A percentile compares a stretch with the other conserved stretches of the same genome.
These are phyloP conservation scores for Nymphaea thermarum DNA, from an alignment of 164 flowering plant genomes.

Conservation along the genomic window DNA sequence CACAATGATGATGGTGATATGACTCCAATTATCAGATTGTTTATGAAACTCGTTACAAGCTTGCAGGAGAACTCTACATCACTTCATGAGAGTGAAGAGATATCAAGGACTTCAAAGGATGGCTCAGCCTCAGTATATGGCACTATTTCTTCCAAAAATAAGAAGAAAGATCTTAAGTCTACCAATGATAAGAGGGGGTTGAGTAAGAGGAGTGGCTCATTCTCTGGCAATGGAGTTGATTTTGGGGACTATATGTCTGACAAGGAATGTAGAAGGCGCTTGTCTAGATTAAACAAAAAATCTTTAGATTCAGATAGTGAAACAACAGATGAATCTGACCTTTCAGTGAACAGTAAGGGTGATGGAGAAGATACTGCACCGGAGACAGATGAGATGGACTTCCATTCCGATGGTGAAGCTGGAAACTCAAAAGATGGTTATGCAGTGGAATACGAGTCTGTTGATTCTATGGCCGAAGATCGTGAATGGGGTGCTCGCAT, in stretches of 20 bases:
- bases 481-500: constrained; percentile 99
- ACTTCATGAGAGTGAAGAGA: constrained; percentile 34
- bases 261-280: constrained; percentile 61
- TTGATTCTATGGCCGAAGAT: constrained; percentile 57
- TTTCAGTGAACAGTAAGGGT: constrained; percentile 41
- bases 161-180: constrained; percentile 36
- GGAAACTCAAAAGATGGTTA: constrained; percentile 34
- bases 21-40: constrained; percentile 49
- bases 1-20: constrained; percentile 61
- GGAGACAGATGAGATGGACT: constrained; percentile 63
- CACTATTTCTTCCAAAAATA: constrained; percentile 41
- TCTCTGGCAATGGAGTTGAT: constrained; percentile 37
- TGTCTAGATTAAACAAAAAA: constrained; percentile 62
- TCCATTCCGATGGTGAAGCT: constrained; percentile 28
- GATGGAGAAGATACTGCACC: constrained; percentile 51
- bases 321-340: constrained; percentile 66
- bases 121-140: constrained; percentile 29
- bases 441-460: constrained; percentile 33
- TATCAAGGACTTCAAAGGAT: constrained; percentile 43
- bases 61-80: constrained; percentile 42
- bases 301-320: constrained; percentile 75
- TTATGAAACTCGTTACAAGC: constrained; percentile 52
- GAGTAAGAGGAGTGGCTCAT: constrained; percentile 32
- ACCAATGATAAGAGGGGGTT: constrained; percentile 39
- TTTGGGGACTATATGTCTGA: constrained; percentile 65